These are phyloP conservation scores for Cladobotryum mycophilum DNA, from an alignment of 2,329 filamentous ascomycete genomes.

Conservation along the genomic window DNA sequence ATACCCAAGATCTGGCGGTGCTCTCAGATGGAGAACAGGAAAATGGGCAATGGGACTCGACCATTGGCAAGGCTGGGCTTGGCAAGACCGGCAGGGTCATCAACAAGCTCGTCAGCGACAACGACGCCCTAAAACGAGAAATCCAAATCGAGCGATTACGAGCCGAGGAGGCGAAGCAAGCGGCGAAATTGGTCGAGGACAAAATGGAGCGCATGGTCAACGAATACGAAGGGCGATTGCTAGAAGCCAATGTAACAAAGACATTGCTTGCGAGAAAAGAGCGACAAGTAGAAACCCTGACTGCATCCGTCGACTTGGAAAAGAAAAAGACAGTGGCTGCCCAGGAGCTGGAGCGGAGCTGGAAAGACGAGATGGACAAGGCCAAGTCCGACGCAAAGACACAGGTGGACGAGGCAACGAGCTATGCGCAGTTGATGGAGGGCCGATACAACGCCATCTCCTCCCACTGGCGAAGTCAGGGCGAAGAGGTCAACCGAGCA, in stretches of 20 bases:
- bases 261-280: conserved; percentile 66
- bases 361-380: conserved; percentile 59
- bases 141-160: conserved; percentile 58
- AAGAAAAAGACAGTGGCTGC: conserved; percentile 55
- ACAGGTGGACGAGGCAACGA: conserved; percentile 60
- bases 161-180: conserved; percentile 65
- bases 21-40: conserved; percentile 30
- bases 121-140: conserved; percentile 70
- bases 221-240: conserved; percentile 63
- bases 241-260: conserved; percentile 66
- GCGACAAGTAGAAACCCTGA: conserved; percentile 64
- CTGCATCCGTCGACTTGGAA: conserved; percentile 58
- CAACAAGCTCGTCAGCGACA: conserved; percentile 74
- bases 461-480: conserved; percentile 61
- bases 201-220: conserved; percentile 62
- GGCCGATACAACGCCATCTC: conserved; percentile 63
- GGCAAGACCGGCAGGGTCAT: conserved; percentile 75
- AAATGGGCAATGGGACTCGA: conserved; percentile 53
- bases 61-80: conserved; percentile 61
- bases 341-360: conserved; percentile 52
- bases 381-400: conserved; percentile 51
- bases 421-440: conserved; percentile 60
- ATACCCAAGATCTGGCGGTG: conserved; percentile 20
- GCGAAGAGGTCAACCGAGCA: conserved; percentile 52
- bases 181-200: conserved; percentile 60